Evolutionary conservation across 2,329 filamentous ascomycete species (phyloP), one percentile per base, ranked within the genome.

Genomic region (Sporothrix sp.): DNA sequence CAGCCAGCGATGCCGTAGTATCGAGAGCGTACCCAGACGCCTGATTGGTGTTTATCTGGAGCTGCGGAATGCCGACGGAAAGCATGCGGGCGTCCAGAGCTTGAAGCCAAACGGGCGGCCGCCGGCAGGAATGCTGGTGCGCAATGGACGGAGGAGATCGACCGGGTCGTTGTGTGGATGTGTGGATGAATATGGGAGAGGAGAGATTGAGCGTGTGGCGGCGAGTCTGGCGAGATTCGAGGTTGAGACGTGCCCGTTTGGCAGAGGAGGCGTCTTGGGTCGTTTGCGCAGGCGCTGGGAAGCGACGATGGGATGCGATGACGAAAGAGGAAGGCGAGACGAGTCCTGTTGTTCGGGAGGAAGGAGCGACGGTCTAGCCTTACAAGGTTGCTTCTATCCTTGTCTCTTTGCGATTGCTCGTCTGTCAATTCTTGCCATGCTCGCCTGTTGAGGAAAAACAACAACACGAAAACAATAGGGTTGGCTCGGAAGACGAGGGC

Each of bases 361-460:
- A 36, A 52, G 35, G 49, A 46, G 49, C 42, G 28, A 39, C 50
- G 10, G 38, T 30, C 36, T 36, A 42, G 43, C 36, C 20, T 42
- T 20, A 10, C 47, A 25, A 16, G 21, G 47, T 21, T 11, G 46
- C 36, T 23, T 49, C 23, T 35, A 36, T 32, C 27, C 20, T 35
- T 45, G 20, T 8, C 14, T 10, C 21, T 37, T 18, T 23, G 23
- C 16, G 32, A 47, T 37, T 30, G 21, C 32, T 36, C 23, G 32
- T 20, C 18, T 47, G 44, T 30, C 33, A 21, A 25, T 27, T 46
- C 35, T 25, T 47, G 5, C 33, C 32, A 11, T 33, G n/a, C 23
- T 21, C 18, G n/a, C 35, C 14, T 7, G 14, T 20, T 11, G 37
- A 48, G 30, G 25, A 16, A 46, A 28, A 18, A 23, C 43, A 52